Base-by-base conservation (phyloP, 108 stramenopile species). In the Bacterosira constricta region DNA sequence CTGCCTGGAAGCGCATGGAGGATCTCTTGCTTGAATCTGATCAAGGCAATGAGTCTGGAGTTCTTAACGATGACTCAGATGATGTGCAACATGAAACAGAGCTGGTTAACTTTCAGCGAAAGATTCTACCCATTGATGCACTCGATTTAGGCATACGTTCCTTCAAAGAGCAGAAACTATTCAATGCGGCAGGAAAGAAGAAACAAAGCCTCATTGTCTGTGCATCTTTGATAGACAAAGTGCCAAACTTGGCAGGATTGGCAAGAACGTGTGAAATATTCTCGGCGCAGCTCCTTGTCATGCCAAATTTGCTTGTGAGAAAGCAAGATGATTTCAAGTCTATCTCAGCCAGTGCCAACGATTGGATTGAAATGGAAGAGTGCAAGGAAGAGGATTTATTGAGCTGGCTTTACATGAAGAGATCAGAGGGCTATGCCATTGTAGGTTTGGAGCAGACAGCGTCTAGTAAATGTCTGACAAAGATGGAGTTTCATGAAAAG, bases 361-460 rank as follows among this genome's bases (percentile, higher is more conserved):
- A 90, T 47, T 96, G 96, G 96, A 90, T 96, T 59, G 84, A 90
- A 10, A 93, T 94, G 62, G 89, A 93, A 61, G 92, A 93, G 69
- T 90, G 89, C 63, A 89, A 83, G 45, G 90, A 93, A 69, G 84
- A 88, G 67, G 89, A 81, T 13, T 62, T 95, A 32, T 63, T 90
- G 56, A 25, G 18, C 20, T 95, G 90, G 90, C 77, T 96, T 25
- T 57, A 75, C 47, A 37, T 71, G 27, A 75, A 84, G 47, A 90
- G 89, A 69, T 61, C 79, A 9, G 70, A 83, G 23, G 94, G 94
- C n/a, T 97, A 85, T 57, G 73, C 71, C 29, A 88, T 97, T 52
- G 80, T 97, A n/a, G 96, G 91, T 6, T 45, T 97, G 20, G 96
- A 97, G 60, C 96, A 97, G 61, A 93, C 94, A 13, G 85, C 90